Evolutionary conservation across 495 filamentous ascomycete species (phyloP), one percentile per base, ranked within the genome.

Genomic region (Neurospora sp.): DNA sequence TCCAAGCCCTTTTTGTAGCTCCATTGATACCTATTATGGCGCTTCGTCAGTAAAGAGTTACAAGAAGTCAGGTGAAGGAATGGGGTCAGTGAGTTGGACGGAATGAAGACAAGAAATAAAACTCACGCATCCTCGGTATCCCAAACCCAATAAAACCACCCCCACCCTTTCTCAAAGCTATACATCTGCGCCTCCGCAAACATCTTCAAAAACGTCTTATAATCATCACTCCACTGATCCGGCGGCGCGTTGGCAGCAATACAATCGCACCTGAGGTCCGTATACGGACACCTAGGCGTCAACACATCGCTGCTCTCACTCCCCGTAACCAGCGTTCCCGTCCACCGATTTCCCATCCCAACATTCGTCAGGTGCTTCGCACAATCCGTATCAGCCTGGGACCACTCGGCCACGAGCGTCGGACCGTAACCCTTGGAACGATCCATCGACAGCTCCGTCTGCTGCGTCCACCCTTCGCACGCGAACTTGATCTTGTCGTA

Each of bases 131-230:
- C 71, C 79, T 86, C 84, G n/a, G 84, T 86, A 74, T 86, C 83
- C 84, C 84, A 86, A 31, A 94, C 97, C 96, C 96, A 99, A 83
- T 98, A 98, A 83, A 97, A 94, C 96, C 96, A 98, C 69, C 96
- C 96, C 90, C 92, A 94, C 8, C 92, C 93, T 62, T 90, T 89
- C 81, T 97, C 94, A 75, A 97, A 99, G 39, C 89, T 91, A 18
- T 87, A 83, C 93, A 99, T 98, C 84, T 99, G 96, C 48, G 94
- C 95, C 82, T 97, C 91, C 31, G 96, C 95, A 83, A 98, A 98
- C 79, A 91, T 92, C 77, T 86, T 87, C 74, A 99, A 84, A 84
- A 93, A 98, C 74, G 89, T 81, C 82, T 96, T 97, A 83, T 99
- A 99, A 11, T 82, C 83, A 59, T 84, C 83, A 54, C 88, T 89